A percentile compares a stretch with the other conserved stretches of the same genome.
Evolutionary conservation across 176 grass and related monocot genomes (phyloP).

Genomic region (Bromus sterilis): DNA sequence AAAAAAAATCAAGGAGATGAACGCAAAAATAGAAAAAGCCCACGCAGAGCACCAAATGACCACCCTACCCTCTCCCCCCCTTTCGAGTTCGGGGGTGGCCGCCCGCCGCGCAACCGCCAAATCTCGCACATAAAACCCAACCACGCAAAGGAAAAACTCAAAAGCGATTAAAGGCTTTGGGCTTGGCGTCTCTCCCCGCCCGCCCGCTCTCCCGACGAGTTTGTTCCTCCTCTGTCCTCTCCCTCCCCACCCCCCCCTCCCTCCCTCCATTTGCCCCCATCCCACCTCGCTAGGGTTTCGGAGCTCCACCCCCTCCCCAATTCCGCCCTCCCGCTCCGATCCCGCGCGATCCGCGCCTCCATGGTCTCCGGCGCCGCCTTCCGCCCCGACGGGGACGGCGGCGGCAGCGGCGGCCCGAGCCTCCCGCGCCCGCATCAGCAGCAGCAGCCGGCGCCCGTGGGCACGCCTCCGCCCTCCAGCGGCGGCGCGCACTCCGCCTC

Average conservation of each 20-base stretch:
- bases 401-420: neutral
- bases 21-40: neutral
- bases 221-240: constrained; percentile 28
- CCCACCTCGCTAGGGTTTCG: constrained; percentile 49
- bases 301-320: neutral
- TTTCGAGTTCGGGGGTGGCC: neutral
- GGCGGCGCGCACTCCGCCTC: constrained; percentile 62
- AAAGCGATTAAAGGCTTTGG: neutral
- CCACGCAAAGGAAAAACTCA: neutral
- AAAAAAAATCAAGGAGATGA: too few species aligned
- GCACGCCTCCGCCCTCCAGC: constrained; percentile 26
- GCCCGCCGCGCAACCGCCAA: neutral
- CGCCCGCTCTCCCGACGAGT: constrained; percentile 29
- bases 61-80: too few species aligned
- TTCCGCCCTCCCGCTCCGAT: neutral
- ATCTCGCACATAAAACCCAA: neutral
- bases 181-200: constrained; percentile 33
- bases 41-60: neutral
- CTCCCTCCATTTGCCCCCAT: constrained; percentile 16
- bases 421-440: neutral
- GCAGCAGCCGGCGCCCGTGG: neutral
- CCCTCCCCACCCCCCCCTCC: constrained; percentile 21
- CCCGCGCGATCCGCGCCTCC: neutral
- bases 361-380: constrained; percentile 32
- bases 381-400: neutral